Evolutionary conservation across 1,139 yeast genomes (phyloP).

Genomic region (Kazachstania sp.): DNA sequence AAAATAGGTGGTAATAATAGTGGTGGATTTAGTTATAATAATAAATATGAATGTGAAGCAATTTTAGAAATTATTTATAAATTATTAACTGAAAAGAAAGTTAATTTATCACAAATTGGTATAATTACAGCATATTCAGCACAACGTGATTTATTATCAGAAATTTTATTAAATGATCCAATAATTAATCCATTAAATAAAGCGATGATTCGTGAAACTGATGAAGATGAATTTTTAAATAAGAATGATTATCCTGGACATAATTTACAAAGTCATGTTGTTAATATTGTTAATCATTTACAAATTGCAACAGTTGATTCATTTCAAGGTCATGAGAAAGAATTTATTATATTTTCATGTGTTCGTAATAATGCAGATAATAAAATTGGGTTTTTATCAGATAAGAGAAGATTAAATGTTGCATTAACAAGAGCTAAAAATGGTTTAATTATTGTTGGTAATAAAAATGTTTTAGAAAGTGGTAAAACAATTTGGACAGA

Average conservation of each 20-base stretch:
- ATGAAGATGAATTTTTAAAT: slow-evolving; percentile 44
- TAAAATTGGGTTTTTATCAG: slow-evolving; percentile 51
- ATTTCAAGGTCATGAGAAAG: slow-evolving; percentile 59
- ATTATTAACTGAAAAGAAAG: slow-evolving; percentile 47
- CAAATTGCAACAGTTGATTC: slow-evolving; percentile 64
- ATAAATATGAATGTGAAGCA: slow-evolving; percentile 43
- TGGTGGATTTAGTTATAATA: slow-evolving; percentile 46
- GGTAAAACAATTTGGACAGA: slow-evolving; percentile 49
- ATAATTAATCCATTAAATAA: slow-evolving; percentile 49
- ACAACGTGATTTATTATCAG: slow-evolving; percentile 56
- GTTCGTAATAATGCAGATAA: slow-evolving; percentile 46
- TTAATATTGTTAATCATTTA: slow-evolving; percentile 56
- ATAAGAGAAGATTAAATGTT: slow-evolving; percentile 51
- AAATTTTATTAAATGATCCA: slow-evolving; percentile 40
- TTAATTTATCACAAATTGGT: slow-evolving; percentile 47
- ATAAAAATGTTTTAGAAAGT: slow-evolving; percentile 40
- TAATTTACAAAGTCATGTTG: slow-evolving; percentile 31
- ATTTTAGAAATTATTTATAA: slow-evolving; percentile 41
- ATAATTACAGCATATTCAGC: slow-evolving; percentile 68
- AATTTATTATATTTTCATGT: slow-evolving; percentile 51
- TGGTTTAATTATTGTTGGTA: slow-evolving; percentile 51
- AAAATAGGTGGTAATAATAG: slow-evolving; percentile 14
- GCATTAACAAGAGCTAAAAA: slow-evolving; percentile 57
- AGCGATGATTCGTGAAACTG: slow-evolving; percentile 44
- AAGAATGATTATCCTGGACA: slow-evolving; percentile 19